Conservation (phyloP, 305 asterid species). For the Nicotiana rustica region DNA sequence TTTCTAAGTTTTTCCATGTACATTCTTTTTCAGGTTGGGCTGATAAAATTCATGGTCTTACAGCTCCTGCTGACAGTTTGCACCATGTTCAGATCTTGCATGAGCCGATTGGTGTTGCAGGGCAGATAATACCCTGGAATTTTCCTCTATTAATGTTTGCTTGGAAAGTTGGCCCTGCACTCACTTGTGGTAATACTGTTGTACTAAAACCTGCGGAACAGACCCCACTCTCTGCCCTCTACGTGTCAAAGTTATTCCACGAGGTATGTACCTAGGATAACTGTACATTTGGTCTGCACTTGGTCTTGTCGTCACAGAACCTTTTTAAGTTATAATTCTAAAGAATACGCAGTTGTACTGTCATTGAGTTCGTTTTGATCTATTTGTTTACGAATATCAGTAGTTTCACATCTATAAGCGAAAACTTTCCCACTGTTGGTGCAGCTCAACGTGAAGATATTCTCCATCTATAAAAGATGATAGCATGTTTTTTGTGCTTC, state of each 20-base stretch:
- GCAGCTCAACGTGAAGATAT: background rate
- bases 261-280: constrained; percentile 57
- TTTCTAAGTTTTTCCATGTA: constrained; percentile 32
- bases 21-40: constrained; percentile 70
- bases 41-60: constrained; percentile 89
- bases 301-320: background rate
- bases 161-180: constrained; percentile 93
- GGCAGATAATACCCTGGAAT: constrained; percentile 94
- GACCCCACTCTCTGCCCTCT: constrained; percentile 85
- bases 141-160: constrained; percentile 83
- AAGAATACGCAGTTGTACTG: background rate
- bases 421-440: background rate
- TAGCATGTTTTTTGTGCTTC: background rate
- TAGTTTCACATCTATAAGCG: background rate
- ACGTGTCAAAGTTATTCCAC: constrained; percentile 73
- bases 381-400: background rate
- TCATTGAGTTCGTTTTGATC: background rate
- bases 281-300: background rate
- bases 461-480: background rate
- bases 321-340: background rate
- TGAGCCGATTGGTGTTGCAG: constrained; percentile 91
- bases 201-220: constrained; percentile 93
- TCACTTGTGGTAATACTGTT: constrained; percentile 79
- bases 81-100: constrained; percentile 86
- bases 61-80: constrained; percentile 82